Conservation (phyloP, 1,284 basidiomycete species). For the Microbotryomycetes sp. region DNA sequence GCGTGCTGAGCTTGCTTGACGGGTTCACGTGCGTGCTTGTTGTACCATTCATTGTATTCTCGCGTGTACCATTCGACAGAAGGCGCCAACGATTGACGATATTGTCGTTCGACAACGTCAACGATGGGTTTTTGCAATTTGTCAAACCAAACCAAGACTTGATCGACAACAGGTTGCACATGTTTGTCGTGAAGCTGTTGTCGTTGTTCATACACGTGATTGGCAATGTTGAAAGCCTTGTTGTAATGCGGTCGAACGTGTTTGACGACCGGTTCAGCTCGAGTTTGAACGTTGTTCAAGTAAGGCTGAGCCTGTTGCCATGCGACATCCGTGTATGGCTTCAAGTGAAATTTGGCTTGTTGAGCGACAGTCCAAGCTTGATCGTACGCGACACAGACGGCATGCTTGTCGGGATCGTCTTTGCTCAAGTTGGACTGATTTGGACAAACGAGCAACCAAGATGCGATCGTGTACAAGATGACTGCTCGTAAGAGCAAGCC, state of each 20-base stretch:
- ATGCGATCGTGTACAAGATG: conserved; percentile 29
- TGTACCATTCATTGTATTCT: conserved; percentile 19
- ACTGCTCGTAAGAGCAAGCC: conserved; percentile 27
- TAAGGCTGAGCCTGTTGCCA: conserved; percentile 22
- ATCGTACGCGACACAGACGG: conserved; percentile 25
- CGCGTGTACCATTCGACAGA: conserved; percentile 30
- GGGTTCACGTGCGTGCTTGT: conserved; percentile 23
- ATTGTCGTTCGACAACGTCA: conserved; percentile 13
- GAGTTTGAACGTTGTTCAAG: conserved; percentile 3
- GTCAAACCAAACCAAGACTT: conserved; percentile 11
- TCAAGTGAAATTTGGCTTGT: conserved; percentile 12
- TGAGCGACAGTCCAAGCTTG: neutral
- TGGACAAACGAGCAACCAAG: conserved; percentile 30
- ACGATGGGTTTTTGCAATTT: conserved; percentile 15
- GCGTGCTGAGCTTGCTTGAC: neutral
- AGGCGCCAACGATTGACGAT: conserved; percentile 23
- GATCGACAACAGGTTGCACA: conserved; percentile 23
- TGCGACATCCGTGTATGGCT: conserved; percentile 21
- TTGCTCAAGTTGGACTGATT: no score
- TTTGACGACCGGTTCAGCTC: conserved; percentile 15
- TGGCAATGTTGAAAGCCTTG: conserved; percentile 2
- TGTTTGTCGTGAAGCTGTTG: conserved; percentile 11
- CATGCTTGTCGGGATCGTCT: conserved; percentile 6
- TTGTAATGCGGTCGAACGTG: conserved; percentile 21
- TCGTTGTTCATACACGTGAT: neutral